These are phyloP conservation scores for Lactuca sativa DNA, from an alignment of 129 eudicot genomes.

Conservation along the genomic window DNA sequence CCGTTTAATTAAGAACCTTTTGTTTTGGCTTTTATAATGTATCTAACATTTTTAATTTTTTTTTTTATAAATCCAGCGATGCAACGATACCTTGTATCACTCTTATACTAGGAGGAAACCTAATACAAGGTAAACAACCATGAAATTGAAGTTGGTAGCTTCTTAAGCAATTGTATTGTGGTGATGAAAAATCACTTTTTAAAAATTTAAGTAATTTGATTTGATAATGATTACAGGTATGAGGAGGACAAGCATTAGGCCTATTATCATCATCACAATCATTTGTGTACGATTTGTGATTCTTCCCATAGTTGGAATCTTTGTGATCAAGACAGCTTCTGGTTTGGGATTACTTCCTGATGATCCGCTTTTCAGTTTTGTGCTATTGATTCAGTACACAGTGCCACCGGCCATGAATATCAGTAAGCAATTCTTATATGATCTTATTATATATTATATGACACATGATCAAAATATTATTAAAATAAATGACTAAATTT, in stretches of 20 bases:
- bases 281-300: constrained; percentile 56
- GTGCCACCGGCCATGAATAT: constrained; percentile 92
- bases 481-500: too few species aligned
- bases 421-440: constrained; percentile 33
- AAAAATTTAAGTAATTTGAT: not conserved
- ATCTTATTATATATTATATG: not conserved
- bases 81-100: constrained; percentile 89
- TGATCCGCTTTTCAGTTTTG: constrained; percentile 74
- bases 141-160: not conserved
- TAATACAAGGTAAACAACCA: constrained; percentile 54
- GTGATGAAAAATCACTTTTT: not conserved
- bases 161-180: not conserved
- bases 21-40: not conserved
- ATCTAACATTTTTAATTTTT: not conserved
- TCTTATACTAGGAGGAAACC: constrained; percentile 93
- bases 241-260: constrained; percentile 39
- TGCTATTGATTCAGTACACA: constrained; percentile 74
- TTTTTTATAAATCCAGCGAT: constrained; percentile 46
- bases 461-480: not conserved
- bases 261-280: constrained; percentile 41
- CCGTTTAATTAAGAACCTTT: not conserved
- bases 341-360: constrained; percentile 64
- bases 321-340: constrained; percentile 62
- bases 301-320: constrained; percentile 65
- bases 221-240: constrained; percentile 44